These are phyloP conservation scores for Hansenula sp. DNA, from an alignment of 1,139 yeast genomes.

Conservation along the genomic window DNA sequence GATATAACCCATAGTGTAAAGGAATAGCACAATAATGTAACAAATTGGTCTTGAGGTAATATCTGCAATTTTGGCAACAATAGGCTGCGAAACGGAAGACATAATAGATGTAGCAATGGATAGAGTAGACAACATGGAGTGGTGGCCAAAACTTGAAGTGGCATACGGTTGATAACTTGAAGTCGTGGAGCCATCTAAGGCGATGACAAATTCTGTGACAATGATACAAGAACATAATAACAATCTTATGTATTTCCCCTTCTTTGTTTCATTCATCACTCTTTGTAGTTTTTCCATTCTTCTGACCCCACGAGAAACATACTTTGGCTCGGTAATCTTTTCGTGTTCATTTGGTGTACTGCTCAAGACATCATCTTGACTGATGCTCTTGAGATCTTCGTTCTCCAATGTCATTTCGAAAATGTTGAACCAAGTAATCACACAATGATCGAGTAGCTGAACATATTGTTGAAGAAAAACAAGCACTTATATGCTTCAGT, in stretches of 20 bases:
- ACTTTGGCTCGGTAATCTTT: no score
- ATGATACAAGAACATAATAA: constrained; percentile 26
- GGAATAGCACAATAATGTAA: constrained; percentile 22
- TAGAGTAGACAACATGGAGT: constrained; percentile 33
- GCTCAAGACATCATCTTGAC: no score
- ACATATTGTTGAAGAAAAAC: no score
- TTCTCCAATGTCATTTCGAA: no score
- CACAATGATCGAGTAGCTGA: no score
- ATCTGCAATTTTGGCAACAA: constrained; percentile 31
- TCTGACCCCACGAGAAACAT: constrained; percentile 27
- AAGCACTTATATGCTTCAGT: no score
- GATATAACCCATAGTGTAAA: constrained; percentile 28
- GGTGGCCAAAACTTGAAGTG: constrained; percentile 31
- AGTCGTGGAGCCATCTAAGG: constrained; percentile 36
- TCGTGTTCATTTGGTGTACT: no score
- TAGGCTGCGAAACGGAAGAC: constrained; percentile 27
- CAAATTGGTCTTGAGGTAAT: constrained; percentile 28
- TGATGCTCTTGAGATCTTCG: no score
- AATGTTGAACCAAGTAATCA: no score
- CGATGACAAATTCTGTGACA: constrained; percentile 33
- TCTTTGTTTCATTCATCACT: constrained; percentile 20
- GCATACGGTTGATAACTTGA: constrained; percentile 31
- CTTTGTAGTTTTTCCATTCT: constrained; percentile 27
- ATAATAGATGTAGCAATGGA: constrained; percentile 30
- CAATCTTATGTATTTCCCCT: constrained; percentile 14